Conservation (phyloP, 495 filamentous ascomycete species). For the Tuber microsphaerosporum region DNA sequence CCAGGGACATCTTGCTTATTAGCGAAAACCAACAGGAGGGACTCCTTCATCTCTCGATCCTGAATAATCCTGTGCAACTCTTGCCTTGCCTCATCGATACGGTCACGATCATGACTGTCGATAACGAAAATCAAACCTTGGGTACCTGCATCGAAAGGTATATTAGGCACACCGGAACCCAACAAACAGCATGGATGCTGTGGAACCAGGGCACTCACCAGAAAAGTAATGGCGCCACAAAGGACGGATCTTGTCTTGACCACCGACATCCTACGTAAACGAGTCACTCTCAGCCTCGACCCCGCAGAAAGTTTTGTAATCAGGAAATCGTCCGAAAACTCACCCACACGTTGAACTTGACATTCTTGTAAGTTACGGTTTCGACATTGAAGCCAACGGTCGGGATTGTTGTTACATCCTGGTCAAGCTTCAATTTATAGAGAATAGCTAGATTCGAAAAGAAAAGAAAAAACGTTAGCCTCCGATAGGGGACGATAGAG, state of each 20-base stretch:
- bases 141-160: constrained; percentile 54
- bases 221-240: constrained; percentile 99
- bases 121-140: constrained; percentile 98
- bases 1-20: constrained; percentile 93
- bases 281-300: background rate
- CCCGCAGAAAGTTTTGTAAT: background rate
- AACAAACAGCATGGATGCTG: background rate
- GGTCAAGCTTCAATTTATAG: constrained; percentile 98
- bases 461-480: constrained; percentile 1
- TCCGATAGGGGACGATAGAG: constrained; percentile 23
- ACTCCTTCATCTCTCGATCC: constrained; percentile 97
- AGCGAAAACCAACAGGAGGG: constrained; percentile 85
- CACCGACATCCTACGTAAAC: constrained; percentile 67
- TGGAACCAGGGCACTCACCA: constrained; percentile 50
- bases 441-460: constrained; percentile 61
- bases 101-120: constrained; percentile 76
- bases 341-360: constrained; percentile 95
- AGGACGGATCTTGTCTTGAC: constrained; percentile 97
- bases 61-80: constrained; percentile 94
- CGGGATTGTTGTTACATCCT: constrained; percentile 97
- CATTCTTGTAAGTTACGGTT: constrained; percentile 98
- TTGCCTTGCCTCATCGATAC: constrained; percentile 81
- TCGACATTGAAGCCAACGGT: constrained; percentile 99
- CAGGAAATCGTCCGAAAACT: constrained; percentile 7
- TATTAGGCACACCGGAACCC: background rate